phyloP scores from a whole-genome alignment of 495 filamentous ascomycete genomes.

The Lepraria neglecta region DNA sequence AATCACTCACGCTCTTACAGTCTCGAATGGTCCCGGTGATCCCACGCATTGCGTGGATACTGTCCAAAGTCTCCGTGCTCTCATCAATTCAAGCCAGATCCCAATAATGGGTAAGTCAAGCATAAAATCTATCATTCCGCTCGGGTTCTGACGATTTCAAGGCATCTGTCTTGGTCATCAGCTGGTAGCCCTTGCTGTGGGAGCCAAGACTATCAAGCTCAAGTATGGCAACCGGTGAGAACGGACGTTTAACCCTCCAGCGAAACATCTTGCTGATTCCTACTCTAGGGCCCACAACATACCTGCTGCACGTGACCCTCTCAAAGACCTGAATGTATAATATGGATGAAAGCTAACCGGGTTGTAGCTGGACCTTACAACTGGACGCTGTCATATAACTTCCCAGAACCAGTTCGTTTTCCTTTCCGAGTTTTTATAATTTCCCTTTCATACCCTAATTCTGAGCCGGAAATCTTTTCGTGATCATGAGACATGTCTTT shows the following conservation, averaged over 20 bases:
- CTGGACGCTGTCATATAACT: slow-evolving; percentile 96
- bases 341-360: too few species aligned
- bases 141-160: neutral
- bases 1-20: neutral
- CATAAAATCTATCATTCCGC: too few species aligned
- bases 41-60: slow-evolving; percentile 92
- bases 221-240: slow-evolving; percentile 84
- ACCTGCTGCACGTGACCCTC: slow-evolving; percentile 46
- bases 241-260: too few species aligned
- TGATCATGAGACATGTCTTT: too few species aligned
- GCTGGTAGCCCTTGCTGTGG: slow-evolving; percentile 81
- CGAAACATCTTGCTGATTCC: too few species aligned
- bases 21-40: slow-evolving; percentile 93
- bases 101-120: slow-evolving; percentile 69
- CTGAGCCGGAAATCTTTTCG: too few species aligned
- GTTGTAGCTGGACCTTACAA: slow-evolving; percentile 67
- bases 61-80: slow-evolving; percentile 75
- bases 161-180: slow-evolving; percentile 91
- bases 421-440: too few species aligned
- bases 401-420: slow-evolving; percentile 70
- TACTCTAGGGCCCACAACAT: slow-evolving; percentile 75
- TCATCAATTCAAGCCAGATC: slow-evolving; percentile 85
- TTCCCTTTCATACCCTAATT: too few species aligned
- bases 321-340: too few species aligned
- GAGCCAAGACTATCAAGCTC: slow-evolving; percentile 86